phyloP scores from a whole-genome alignment of 2,329 filamentous ascomycete genomes.

The Leptographium wingfieldii region DNA sequence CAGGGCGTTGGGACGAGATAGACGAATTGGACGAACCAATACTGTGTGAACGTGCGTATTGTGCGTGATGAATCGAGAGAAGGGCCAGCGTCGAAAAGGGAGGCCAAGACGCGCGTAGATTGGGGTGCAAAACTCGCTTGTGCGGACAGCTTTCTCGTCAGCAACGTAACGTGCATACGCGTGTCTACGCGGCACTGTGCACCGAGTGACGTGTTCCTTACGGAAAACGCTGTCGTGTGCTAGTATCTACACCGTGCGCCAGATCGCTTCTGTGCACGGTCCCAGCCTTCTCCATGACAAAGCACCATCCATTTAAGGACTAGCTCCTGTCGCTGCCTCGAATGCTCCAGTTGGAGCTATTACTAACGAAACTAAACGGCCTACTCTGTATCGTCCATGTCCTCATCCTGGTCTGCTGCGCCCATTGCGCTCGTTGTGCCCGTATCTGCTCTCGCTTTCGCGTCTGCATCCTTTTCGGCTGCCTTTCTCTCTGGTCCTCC shows the following conservation, averaged over 20 bases:
- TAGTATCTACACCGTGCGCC: neutral
- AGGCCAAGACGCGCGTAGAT: neutral
- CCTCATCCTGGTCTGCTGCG: slow-evolving; percentile 3
- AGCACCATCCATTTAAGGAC: too few species aligned
- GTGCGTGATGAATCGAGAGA: neutral
- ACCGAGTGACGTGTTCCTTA: neutral
- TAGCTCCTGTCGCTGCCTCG: too few species aligned
- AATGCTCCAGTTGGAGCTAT: too few species aligned
- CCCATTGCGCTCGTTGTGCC: neutral
- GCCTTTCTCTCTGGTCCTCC: slow-evolving; percentile 17
- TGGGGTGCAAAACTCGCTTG: neutral
- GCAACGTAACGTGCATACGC: neutral
- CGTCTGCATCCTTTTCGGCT: neutral
- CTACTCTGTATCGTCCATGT: slow-evolving; percentile 1
- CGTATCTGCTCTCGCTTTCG: neutral
- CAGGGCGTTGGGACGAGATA: too few species aligned
- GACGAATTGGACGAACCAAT: too few species aligned
- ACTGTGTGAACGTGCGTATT: too few species aligned
- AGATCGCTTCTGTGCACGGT: neutral
- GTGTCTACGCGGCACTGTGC: neutral
- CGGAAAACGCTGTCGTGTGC: neutral
- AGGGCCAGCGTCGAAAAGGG: neutral
- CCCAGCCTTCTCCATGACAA: too few species aligned
- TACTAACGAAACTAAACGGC: too few species aligned
- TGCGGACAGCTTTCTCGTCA: neutral